phyloP scores from a whole-genome alignment of 306 rosid genomes.

The Dalbergia cochinchinensis region DNA sequence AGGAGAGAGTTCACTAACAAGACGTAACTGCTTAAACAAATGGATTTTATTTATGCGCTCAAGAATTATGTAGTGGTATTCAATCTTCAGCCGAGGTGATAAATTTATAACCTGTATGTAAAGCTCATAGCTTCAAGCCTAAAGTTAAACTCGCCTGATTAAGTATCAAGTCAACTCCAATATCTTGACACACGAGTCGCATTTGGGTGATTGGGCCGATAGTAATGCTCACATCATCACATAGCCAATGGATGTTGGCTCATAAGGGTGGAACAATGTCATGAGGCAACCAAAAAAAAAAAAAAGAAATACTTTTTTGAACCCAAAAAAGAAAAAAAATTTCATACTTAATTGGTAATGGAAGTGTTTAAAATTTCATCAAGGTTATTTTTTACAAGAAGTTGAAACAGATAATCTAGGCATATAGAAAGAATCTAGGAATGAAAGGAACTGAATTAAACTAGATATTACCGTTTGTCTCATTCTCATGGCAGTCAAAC shows the following conservation, averaged over 20 bases:
- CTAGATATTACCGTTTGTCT: conserved; percentile 61
- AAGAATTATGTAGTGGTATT: not conserved
- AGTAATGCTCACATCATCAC: too few species aligned
- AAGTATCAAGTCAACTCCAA: not conserved
- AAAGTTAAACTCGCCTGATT: not conserved
- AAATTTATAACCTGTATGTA: too few species aligned
- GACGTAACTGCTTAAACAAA: not conserved
- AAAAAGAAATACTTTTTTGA: too few species aligned
- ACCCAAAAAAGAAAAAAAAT: too few species aligned
- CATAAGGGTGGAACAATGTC: too few species aligned
- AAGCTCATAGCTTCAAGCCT: not conserved
- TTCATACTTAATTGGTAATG: too few species aligned
- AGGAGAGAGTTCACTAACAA: not conserved
- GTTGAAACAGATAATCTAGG: conserved; percentile 4
- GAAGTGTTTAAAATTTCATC: not conserved
- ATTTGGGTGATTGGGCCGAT: too few species aligned
- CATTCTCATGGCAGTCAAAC: conserved; percentile 72
- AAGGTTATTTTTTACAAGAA: not conserved
- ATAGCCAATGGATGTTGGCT: too few species aligned
- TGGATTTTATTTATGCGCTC: not conserved
- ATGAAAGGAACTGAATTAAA: not conserved
- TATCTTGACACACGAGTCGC: not conserved
- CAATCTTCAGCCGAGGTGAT: not conserved
- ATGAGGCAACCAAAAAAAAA: too few species aligned
- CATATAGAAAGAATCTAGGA: not conserved